Evolutionary conservation across 768 basidiomycete genomes (phyloP).

Genomic region (Baorangia bicolor): DNA sequence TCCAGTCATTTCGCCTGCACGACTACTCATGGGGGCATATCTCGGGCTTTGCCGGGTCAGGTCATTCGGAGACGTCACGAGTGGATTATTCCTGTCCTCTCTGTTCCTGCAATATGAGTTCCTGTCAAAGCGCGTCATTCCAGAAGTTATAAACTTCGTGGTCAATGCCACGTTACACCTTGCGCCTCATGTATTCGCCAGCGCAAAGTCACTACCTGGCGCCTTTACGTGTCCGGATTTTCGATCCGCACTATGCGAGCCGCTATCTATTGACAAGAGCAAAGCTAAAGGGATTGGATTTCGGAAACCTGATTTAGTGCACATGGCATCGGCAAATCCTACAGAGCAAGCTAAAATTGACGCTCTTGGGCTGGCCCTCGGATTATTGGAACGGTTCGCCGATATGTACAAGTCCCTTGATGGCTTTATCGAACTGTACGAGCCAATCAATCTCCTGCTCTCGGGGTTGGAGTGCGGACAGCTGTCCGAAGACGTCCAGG

Average conservation of each 20-base stretch:
- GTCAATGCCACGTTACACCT: slow-evolving; percentile 70
- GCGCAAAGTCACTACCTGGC: slow-evolving; percentile 55
- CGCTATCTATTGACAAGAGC: slow-evolving; percentile 39
- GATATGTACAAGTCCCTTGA: slow-evolving; percentile 75
- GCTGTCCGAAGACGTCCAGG: slow-evolving; percentile 56
- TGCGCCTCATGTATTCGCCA: slow-evolving; percentile 57
- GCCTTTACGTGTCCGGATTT: slow-evolving; percentile 74
- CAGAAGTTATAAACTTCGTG: slow-evolving; percentile 86
- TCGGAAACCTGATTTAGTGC: slow-evolving; percentile 47
- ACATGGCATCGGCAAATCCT: slow-evolving; percentile 37
- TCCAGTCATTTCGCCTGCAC: slow-evolving; percentile 80
- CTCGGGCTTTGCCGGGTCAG: slow-evolving; percentile 82
- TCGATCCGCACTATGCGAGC: slow-evolving; percentile 43
- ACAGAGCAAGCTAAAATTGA: slow-evolving; percentile 71
- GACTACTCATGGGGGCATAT: slow-evolving; percentile 89
- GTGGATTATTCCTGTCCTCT: slow-evolving; percentile 87
- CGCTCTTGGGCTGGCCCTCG: slow-evolving; percentile 59
- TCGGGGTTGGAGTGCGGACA: slow-evolving; percentile 44
- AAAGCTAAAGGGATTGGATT: slow-evolving; percentile 40
- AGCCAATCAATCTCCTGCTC: slow-evolving; percentile 64
- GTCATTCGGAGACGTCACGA: slow-evolving; percentile 68
- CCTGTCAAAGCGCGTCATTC: slow-evolving; percentile 82
- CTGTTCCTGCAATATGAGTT: slow-evolving; percentile 82
- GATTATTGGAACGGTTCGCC: slow-evolving; percentile 65
- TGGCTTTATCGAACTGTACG: slow-evolving; percentile 83